Evolutionary conservation across 768 basidiomycete species (phyloP).

Genomic region (Phylloporus sp.): DNA sequence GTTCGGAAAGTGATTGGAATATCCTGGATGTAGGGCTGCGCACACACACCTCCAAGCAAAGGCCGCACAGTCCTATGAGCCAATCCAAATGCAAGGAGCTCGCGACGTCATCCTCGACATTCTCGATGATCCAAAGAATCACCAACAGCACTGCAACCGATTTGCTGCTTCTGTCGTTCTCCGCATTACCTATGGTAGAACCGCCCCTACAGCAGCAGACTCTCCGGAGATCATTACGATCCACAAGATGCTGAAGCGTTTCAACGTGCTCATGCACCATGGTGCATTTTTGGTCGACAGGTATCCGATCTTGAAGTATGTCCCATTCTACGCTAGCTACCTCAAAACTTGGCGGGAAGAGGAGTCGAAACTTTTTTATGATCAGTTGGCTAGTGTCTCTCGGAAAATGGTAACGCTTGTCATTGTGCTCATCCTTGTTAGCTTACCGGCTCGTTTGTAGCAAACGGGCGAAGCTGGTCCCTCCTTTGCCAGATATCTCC

Average conservation of each 20-base stretch:
- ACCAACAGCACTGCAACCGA: slow-evolving; percentile 52
- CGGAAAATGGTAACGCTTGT: slow-evolving; percentile 37
- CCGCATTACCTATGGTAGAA: slow-evolving; percentile 34
- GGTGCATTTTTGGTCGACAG: slow-evolving; percentile 34
- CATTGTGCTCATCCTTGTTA: background rate
- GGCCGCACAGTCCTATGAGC: slow-evolving; percentile 43
- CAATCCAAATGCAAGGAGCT: slow-evolving; percentile 40
- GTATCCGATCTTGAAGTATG: slow-evolving; percentile 37
- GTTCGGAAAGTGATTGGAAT: background rate
- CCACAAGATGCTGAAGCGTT: slow-evolving; percentile 32
- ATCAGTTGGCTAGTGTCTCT: slow-evolving; percentile 44
- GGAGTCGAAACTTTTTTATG: slow-evolving; percentile 51
- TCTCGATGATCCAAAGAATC: slow-evolving; percentile 33
- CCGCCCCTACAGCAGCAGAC: slow-evolving; percentile 25
- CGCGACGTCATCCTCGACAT: slow-evolving; percentile 30
- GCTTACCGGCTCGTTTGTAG: slow-evolving; percentile 13
- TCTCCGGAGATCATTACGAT: slow-evolving; percentile 32
- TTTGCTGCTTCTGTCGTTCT: slow-evolving; percentile 34
- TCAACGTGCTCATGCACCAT: slow-evolving; percentile 34
- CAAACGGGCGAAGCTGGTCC: slow-evolving; percentile 21
- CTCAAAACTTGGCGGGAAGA: slow-evolving; percentile 52
- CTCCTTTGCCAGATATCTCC: slow-evolving; percentile 55
- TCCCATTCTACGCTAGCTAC: slow-evolving; percentile 60
- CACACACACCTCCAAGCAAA: slow-evolving; percentile 57
- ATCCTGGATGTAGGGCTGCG: slow-evolving; percentile 38